These are phyloP conservation scores for Pistacia vera DNA, from an alignment of 345 rosid species.

Conservation along the genomic window DNA sequence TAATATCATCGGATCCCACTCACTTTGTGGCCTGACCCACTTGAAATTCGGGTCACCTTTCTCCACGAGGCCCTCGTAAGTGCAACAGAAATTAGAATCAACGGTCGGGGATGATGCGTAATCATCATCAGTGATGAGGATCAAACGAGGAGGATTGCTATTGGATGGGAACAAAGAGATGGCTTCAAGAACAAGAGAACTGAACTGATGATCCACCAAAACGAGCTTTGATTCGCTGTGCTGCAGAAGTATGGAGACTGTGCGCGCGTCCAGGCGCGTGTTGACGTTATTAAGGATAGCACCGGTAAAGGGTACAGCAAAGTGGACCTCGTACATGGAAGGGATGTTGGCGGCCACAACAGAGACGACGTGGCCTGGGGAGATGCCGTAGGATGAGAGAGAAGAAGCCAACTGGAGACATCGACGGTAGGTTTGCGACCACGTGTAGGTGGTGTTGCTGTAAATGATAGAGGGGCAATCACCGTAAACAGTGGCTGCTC, in stretches of 20 bases:
- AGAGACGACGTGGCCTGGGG: conserved; percentile 60
- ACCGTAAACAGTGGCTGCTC: conserved; percentile 79
- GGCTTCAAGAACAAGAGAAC: conserved; percentile 52
- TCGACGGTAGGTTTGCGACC: conserved; percentile 77
- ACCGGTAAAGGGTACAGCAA: conserved; percentile 81
- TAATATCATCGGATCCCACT: conserved; percentile 67
- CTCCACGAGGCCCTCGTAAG: conserved; percentile 55
- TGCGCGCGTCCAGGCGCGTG: conserved; percentile 83
- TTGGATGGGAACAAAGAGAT: conserved; percentile 38
- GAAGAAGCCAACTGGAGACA: conserved; percentile 80
- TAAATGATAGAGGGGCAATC: conserved; percentile 65
- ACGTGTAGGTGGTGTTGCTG: conserved; percentile 53
- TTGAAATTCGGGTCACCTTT: conserved; percentile 54
- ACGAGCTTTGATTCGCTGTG: conserved; percentile 71
- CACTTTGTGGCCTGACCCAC: conserved; percentile 57
- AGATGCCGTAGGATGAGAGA: conserved; percentile 52
- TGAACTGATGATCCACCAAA: conserved; percentile 58
- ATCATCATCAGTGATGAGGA: conserved; percentile 45
- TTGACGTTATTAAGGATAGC: conserved; percentile 81
- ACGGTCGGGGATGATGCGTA: conserved; percentile 5
- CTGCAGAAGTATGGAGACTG: conserved; percentile 60
- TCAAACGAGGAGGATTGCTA: conserved; percentile 42
- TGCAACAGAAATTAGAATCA: conserved; percentile 28
- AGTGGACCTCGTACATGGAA: conserved; percentile 90
- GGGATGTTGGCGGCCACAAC: conserved; percentile 72